Evolutionary conservation across 2,329 filamentous ascomycete species (phyloP).

Genomic region (Emergomyces orientalis): DNA sequence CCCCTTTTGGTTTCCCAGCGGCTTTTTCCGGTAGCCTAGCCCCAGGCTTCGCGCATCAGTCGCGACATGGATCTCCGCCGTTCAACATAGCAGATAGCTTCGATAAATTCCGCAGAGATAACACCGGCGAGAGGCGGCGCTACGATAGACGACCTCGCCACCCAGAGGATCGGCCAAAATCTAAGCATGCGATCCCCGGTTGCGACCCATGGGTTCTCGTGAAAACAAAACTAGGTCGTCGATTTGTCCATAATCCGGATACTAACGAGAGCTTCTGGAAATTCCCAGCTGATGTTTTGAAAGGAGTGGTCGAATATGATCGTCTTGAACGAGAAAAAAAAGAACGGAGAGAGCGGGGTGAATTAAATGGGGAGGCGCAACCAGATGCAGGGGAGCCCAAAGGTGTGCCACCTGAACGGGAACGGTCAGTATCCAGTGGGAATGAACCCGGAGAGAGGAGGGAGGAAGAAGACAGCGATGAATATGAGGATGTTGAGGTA

Average conservation of each 20-base stretch:
- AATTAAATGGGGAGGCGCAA: slow-evolving; percentile 16
- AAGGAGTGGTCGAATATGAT: slow-evolving; percentile 60
- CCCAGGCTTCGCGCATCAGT: slow-evolving; percentile 26
- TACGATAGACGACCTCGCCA: slow-evolving; percentile 53
- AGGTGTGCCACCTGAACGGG: not conserved
- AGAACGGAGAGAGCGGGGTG: slow-evolving; percentile 43
- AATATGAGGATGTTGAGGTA: slow-evolving; percentile 71
- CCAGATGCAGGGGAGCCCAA: slow-evolving; percentile 8
- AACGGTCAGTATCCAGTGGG: slow-evolving; percentile 4
- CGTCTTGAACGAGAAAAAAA: slow-evolving; percentile 60
- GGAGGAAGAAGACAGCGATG: slow-evolving; percentile 49
- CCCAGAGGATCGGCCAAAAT: slow-evolving; percentile 69
- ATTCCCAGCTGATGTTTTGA: slow-evolving; percentile 78
- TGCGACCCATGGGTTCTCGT: slow-evolving; percentile 84
- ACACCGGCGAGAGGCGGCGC: slow-evolving; percentile 44
- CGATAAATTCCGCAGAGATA: slow-evolving; percentile 39
- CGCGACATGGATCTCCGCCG: slow-evolving; percentile 26
- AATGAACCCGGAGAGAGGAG: slow-evolving; percentile 15
- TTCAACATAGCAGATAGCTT: slow-evolving; percentile 19
- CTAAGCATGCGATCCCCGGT: slow-evolving; percentile 67
- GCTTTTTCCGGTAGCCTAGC: slow-evolving; percentile 35
- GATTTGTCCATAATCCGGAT: slow-evolving; percentile 80
- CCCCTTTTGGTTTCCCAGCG: slow-evolving; percentile 24
- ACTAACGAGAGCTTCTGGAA: slow-evolving; percentile 93
- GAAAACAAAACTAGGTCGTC: slow-evolving; percentile 78